These are phyloP conservation scores for Trichocomaceae sp. DNA, from an alignment of 2,329 filamentous ascomycete genomes.

Conservation along the genomic window DNA sequence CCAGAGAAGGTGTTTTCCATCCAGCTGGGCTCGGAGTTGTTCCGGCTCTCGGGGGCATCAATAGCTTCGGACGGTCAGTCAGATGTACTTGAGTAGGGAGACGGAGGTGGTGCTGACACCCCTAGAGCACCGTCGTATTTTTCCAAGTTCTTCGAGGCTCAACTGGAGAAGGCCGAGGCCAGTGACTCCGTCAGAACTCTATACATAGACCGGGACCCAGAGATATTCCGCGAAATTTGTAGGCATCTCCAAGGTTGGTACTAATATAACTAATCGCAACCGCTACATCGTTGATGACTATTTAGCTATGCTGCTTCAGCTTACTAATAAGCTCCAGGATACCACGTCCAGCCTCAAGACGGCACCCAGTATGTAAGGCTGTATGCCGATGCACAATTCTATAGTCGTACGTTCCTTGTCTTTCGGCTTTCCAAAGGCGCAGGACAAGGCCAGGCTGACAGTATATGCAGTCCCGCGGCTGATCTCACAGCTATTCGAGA, in stretches of 20 bases:
- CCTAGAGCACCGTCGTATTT: slow-evolving; percentile 87
- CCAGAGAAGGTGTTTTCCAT: slow-evolving; percentile 61
- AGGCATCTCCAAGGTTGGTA: slow-evolving; percentile 68
- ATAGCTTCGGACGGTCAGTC: slow-evolving; percentile 64
- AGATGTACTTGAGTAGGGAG: neutral
- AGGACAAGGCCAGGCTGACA: neutral
- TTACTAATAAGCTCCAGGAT: slow-evolving; percentile 46
- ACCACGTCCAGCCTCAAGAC: slow-evolving; percentile 75
- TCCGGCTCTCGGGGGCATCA: slow-evolving; percentile 61
- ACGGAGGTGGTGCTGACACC: slow-evolving; percentile 37
- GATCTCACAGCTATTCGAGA: slow-evolving; percentile 84
- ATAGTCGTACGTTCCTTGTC: slow-evolving; percentile 57
- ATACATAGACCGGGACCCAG: slow-evolving; percentile 90
- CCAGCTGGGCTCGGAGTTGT: slow-evolving; percentile 63
- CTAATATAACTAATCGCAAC: too few relatives aligned
- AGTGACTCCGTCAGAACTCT: slow-evolving; percentile 64
- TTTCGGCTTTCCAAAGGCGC: neutral
- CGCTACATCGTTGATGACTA: neutral
- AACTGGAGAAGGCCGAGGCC: slow-evolving; percentile 59
- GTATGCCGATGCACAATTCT: slow-evolving; percentile 93
- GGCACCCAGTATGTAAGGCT: slow-evolving; percentile 83
- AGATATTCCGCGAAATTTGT: slow-evolving; percentile 82
- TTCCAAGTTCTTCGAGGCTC: slow-evolving; percentile 84
- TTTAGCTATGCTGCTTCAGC: slow-evolving; percentile 4
- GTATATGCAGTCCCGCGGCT: slow-evolving; percentile 68